Evolutionary conservation across 805 yeast species (phyloP).

Genomic region (Wickerhamiella kurtzmanii): DNA sequence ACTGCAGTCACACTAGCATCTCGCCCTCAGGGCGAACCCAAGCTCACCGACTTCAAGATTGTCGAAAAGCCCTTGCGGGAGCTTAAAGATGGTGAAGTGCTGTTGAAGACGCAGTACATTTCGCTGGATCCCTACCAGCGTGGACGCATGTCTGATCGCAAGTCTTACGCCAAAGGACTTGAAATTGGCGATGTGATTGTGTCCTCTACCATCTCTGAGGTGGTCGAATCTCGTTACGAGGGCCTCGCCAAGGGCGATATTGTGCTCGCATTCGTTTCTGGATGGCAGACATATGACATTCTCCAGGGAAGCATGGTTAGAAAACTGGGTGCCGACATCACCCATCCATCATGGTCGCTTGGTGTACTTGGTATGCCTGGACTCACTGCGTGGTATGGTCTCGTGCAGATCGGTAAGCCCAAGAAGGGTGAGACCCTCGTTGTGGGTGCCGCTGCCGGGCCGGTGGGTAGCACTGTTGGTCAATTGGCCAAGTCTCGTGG

Average conservation of each 20-base stretch:
- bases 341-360: slow-evolving; percentile 25
- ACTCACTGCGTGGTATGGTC: slow-evolving; percentile 47
- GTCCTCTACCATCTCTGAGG: slow-evolving; percentile 35
- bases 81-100: slow-evolving; percentile 27
- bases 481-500: slow-evolving; percentile 51
- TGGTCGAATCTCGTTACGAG: slow-evolving; percentile 34
- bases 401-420: slow-evolving; percentile 37
- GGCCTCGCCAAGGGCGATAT: slow-evolving; percentile 34
- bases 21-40: background rate
- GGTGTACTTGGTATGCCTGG: slow-evolving; percentile 45
- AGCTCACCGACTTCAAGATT: background rate
- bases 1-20: background rate
- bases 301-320: slow-evolving; percentile 13
- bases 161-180: slow-evolving; percentile 10
- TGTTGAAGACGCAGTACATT: slow-evolving; percentile 34
- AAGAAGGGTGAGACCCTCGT: slow-evolving; percentile 35
- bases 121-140: slow-evolving; percentile 55
- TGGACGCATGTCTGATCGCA: slow-evolving; percentile 33
- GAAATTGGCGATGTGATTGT: slow-evolving; percentile 20
- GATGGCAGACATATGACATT: slow-evolving; percentile 38
- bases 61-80: slow-evolving; percentile 16
- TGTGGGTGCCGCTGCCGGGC: slow-evolving; percentile 58
- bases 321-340: slow-evolving; percentile 6
- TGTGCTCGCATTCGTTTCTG: slow-evolving; percentile 26
- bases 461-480: slow-evolving; percentile 50